Evolutionary conservation across 371 early-diverging fungal genomes (phyloP), one percentile per base, ranked within the genome.

Genomic region (Zychaea mexicana): DNA sequence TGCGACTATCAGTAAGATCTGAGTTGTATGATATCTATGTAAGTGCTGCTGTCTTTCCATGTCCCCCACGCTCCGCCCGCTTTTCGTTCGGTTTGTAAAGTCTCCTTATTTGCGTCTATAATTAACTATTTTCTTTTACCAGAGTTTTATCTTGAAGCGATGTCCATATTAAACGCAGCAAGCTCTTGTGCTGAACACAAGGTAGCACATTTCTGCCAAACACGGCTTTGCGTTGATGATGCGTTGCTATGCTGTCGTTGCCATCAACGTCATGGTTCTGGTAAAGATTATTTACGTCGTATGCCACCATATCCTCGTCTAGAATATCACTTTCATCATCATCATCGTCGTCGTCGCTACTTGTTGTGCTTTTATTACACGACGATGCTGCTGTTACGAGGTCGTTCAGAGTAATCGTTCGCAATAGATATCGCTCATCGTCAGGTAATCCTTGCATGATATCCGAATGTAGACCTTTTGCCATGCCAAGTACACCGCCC

Each of bases 131-230:
- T 60, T 33, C 24, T 57, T 9, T 33, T 77, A 88, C 90, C 73
- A 94, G 68, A 64, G 90, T 92, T 69, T 93, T 94, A 61, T 95
- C 96, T 62, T 93, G 85, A 42, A 93, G 77, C 0, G 92, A 88
- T 22, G 83, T 78, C 88, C 90, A 88, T 81, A 92, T 90, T 6
- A 93, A 77, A 15, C 83, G 74, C 24, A 88, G 66, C 52, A 93
- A 79, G 36, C 78, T 77, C 52, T 87, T 87, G 32, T 81, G 66
- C 69, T 89, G 83, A 21, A 82, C 68, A 30, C 72, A 72, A 1
- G 94, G 93, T 17, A 92, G 70, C 2, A 84, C 64, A 69, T 93
- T 94, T 27, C 72, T 66, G 22, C 93, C 94, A 77, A 81, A 88
- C 15, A 76, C 70, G 21, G 66, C 55, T 60, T 57, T 71, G 28